Conservation (phyloP, 1,284 basidiomycete species). For the Ceratobasidium sp. region DNA sequence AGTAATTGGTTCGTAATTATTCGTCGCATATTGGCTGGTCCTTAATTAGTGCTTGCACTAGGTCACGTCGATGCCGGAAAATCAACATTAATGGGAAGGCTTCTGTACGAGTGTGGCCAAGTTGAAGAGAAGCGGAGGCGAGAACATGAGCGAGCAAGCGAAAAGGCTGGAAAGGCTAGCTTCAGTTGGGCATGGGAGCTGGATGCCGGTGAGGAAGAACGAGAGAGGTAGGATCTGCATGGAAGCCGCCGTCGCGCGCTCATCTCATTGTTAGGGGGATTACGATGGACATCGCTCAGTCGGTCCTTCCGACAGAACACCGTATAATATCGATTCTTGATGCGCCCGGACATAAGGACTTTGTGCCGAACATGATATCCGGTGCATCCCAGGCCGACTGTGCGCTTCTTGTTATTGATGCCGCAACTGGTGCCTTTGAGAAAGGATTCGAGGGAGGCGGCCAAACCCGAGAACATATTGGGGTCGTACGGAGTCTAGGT, state of each 20-base stretch:
- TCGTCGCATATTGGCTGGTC: not conserved
- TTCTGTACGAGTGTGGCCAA: slow-evolving; percentile 90
- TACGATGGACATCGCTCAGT: slow-evolving; percentile 95
- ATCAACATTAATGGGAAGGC: slow-evolving; percentile 94
- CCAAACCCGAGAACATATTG: slow-evolving; percentile 95
- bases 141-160: slow-evolving; percentile 90
- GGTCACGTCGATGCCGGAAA: slow-evolving; percentile 99
- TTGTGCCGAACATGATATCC: slow-evolving; percentile 99
- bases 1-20: slow-evolving; percentile 79
- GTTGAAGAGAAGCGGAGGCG: slow-evolving; percentile 84
- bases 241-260: not conserved
- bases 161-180: slow-evolving; percentile 88
- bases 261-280: slow-evolving; percentile 70
- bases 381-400: slow-evolving; percentile 97
- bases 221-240: slow-evolving; percentile 71
- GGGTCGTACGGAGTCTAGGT: slow-evolving; percentile 93
- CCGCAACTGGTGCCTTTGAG: slow-evolving; percentile 91
- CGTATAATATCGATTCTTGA: slow-evolving; percentile 91
- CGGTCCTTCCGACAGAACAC: slow-evolving; percentile 78
- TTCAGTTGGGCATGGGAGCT: slow-evolving; percentile 99
- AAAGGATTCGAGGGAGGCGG: slow-evolving; percentile 93
- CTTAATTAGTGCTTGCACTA: slow-evolving; percentile 46
- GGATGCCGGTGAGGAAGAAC: slow-evolving; percentile 91
- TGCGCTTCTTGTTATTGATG: slow-evolving; percentile 93
- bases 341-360: slow-evolving; percentile 96